Conservation (phyloP, 352 stramenopile genomes). For the Peronospora belbahrii region DNA sequence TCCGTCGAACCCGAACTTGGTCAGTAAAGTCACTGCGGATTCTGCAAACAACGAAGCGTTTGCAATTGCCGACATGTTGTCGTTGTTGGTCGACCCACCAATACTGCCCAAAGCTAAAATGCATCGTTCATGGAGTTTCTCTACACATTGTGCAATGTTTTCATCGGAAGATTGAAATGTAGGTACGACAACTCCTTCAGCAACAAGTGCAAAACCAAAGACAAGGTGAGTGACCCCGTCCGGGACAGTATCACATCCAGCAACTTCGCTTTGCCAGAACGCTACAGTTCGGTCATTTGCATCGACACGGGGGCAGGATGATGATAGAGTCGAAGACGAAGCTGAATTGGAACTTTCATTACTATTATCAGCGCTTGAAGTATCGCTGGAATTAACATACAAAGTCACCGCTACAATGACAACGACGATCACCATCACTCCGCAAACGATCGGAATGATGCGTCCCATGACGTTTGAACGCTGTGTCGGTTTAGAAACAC, state of each 20-base stretch:
- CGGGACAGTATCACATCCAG: slow-evolving; percentile 61
- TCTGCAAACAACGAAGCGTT: slow-evolving; percentile 41
- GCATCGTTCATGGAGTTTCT: slow-evolving; percentile 47
- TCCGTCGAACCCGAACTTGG: slow-evolving; percentile 63
- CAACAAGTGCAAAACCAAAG: slow-evolving; percentile 66
- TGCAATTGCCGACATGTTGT: slow-evolving; percentile 38
- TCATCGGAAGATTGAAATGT: slow-evolving; percentile 51
- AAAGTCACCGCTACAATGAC: slow-evolving; percentile 30
- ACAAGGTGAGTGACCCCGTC: slow-evolving; percentile 66
- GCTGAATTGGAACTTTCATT: slow-evolving; percentile 9
- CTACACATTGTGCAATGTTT: slow-evolving; percentile 48
- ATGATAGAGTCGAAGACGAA: slow-evolving; percentile 5
- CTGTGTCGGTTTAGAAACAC: slow-evolving; percentile 14
- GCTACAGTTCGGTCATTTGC: slow-evolving; percentile 53
- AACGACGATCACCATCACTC: slow-evolving; percentile 35
- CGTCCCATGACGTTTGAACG: slow-evolving; percentile 15
- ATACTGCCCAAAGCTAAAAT: slow-evolving; percentile 55
- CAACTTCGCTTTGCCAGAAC: slow-evolving; percentile 78
- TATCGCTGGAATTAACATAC: slow-evolving; percentile 19
- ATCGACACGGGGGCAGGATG: slow-evolving; percentile 22
- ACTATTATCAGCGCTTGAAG: neutral
- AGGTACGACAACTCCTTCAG: slow-evolving; percentile 37
- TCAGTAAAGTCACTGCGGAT: slow-evolving; percentile 38
- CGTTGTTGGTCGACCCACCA: slow-evolving; percentile 67
- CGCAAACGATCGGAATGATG: slow-evolving; percentile 20